These are phyloP conservation scores for Apiospora kogelbergensis DNA, from an alignment of 2,329 filamentous ascomycete genomes.

Conservation along the genomic window DNA sequence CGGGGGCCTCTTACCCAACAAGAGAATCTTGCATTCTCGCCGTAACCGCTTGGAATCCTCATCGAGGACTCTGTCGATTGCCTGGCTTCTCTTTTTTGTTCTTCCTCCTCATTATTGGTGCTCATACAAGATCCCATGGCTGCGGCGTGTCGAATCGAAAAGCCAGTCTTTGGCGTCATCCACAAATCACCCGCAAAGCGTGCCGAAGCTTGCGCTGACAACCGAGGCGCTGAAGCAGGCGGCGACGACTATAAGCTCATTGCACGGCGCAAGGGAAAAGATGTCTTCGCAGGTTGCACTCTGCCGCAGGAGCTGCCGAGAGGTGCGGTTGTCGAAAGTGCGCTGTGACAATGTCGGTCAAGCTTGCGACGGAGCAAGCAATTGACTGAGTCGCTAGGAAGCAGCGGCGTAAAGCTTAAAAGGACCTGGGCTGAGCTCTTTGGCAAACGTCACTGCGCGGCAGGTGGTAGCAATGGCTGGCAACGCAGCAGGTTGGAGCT, in stretches of 20 bases:
- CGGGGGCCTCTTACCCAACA: slow-evolving; percentile 67
- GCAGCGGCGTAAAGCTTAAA: slow-evolving; percentile 9
- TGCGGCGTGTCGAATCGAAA: background rate
- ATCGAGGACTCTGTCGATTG: slow-evolving; percentile 90
- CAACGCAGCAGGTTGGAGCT: background rate
- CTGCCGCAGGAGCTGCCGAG: background rate
- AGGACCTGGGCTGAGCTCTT: background rate
- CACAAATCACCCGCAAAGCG: slow-evolving; percentile 1
- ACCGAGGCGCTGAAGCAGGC: background rate
- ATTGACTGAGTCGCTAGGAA: slow-evolving; percentile 8
- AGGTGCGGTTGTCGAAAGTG: background rate
- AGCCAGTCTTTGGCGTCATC: slow-evolving; percentile 9
- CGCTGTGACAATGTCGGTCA: slow-evolving; percentile 7
- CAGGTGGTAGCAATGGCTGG: background rate
- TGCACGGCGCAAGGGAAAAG: background rate
- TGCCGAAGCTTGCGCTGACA: slow-evolving; percentile 6
- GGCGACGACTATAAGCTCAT: slow-evolving; percentile 7
- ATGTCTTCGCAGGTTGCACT: background rate
- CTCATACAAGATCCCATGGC: slow-evolving; percentile 95
- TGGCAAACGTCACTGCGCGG: slow-evolving; percentile 1
- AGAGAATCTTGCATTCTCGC: slow-evolving; percentile 97
- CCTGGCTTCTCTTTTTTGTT: slow-evolving; percentile 94
- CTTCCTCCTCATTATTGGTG: slow-evolving; percentile 79
- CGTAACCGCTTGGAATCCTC: slow-evolving; percentile 91
- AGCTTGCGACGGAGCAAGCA: background rate